Percentiles rank a stretch among this genome's conserved stretches.
Conservation (phyloP, 768 basidiomycete species). For the Boletus rubroflammeus region DNA sequence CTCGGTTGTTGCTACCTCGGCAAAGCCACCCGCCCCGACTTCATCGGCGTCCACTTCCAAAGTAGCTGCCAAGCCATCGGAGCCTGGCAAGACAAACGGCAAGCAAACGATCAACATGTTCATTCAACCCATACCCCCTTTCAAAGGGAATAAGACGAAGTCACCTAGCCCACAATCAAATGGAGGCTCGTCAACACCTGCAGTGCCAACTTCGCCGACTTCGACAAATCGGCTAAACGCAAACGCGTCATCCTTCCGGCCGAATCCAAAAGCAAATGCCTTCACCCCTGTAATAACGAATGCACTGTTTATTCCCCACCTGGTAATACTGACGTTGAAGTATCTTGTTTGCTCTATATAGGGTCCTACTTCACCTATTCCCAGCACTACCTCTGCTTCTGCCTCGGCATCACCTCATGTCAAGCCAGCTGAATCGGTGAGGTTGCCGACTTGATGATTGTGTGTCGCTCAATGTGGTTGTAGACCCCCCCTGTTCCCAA, state of each 20-base stretch:
- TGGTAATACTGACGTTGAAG: slow-evolving; percentile 17
- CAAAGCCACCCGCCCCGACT: slow-evolving; percentile 31
- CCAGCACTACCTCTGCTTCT: slow-evolving; percentile 38
- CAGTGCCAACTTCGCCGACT: slow-evolving; percentile 50
- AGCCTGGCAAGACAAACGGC: slow-evolving; percentile 35
- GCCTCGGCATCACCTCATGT: slow-evolving; percentile 60
- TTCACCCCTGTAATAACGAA: slow-evolving; percentile 60
- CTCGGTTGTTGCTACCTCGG: slow-evolving; percentile 18
- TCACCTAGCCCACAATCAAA: slow-evolving; percentile 30
- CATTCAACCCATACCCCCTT: slow-evolving; percentile 90
- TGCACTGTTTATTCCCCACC: slow-evolving; percentile 3
- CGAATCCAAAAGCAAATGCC: slow-evolving; percentile 74
- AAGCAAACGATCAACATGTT: slow-evolving; percentile 63
- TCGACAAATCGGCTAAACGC: slow-evolving; percentile 72
- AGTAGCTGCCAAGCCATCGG: slow-evolving; percentile 27
- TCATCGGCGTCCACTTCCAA: slow-evolving; percentile 31
- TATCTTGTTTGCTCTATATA: slow-evolving; percentile 25
- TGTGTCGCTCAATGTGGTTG: slow-evolving; percentile 10
- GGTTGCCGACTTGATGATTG: slow-evolving; percentile 4
- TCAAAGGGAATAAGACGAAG: slow-evolving; percentile 59
- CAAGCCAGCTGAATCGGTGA: slow-evolving; percentile 53
- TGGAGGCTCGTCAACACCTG: slow-evolving; percentile 32
- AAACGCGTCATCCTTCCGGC: slow-evolving; percentile 88
- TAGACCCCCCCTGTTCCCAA: slow-evolving; percentile 57
- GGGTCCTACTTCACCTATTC: slow-evolving; percentile 47